Evolutionary conservation across 2,329 filamentous ascomycete species (phyloP).

Genomic region (Clonostachys rhizophaga): DNA sequence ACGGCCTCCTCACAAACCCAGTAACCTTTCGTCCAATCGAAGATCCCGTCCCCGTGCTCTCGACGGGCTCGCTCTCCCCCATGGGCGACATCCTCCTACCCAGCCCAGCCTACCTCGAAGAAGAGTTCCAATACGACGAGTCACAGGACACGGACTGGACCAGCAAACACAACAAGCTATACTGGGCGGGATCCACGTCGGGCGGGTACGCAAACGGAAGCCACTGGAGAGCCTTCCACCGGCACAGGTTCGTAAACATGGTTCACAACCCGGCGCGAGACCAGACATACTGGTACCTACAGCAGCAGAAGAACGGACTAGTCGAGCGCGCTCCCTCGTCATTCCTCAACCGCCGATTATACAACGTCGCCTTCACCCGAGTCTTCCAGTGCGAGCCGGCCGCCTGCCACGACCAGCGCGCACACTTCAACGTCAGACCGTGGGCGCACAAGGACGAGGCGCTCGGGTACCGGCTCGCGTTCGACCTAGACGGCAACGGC

Average conservation of each 20-base stretch:
- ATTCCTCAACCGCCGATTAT: slow-evolving; percentile 30
- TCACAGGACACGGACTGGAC: slow-evolving; percentile 38
- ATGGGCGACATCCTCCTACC: slow-evolving; percentile 49
- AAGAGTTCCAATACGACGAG: slow-evolving; percentile 32
- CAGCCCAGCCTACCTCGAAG: slow-evolving; percentile 40
- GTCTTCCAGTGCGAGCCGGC: slow-evolving; percentile 36
- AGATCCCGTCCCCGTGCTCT: slow-evolving; percentile 38
- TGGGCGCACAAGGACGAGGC: slow-evolving; percentile 27
- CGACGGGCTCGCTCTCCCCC: slow-evolving; percentile 34
- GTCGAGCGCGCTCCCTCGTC: slow-evolving; percentile 11
- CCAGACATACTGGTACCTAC: slow-evolving; percentile 22
- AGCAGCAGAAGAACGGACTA: slow-evolving; percentile 2
- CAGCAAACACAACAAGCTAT: slow-evolving; percentile 42
- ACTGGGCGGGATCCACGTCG: slow-evolving; percentile 54
- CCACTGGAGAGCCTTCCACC: slow-evolving; percentile 36
- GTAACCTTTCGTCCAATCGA: slow-evolving; percentile 32
- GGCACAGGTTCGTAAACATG: slow-evolving; percentile 37
- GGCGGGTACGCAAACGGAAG: slow-evolving; percentile 32
- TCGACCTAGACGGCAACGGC: slow-evolving; percentile 53
- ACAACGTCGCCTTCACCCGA: slow-evolving; percentile 37
- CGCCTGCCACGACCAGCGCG: slow-evolving; percentile 26
- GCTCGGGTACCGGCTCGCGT: slow-evolving; percentile 30
- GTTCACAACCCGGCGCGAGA: slow-evolving; percentile 21
- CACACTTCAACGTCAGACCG: slow-evolving; percentile 18
- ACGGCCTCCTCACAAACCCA: slow-evolving; percentile 40